A percentile compares a stretch with the other conserved stretches of the same genome.
These are phyloP conservation scores for Chaetomium fimeti DNA, from an alignment of 495 filamentous ascomycete genomes.

Conservation along the genomic window DNA sequence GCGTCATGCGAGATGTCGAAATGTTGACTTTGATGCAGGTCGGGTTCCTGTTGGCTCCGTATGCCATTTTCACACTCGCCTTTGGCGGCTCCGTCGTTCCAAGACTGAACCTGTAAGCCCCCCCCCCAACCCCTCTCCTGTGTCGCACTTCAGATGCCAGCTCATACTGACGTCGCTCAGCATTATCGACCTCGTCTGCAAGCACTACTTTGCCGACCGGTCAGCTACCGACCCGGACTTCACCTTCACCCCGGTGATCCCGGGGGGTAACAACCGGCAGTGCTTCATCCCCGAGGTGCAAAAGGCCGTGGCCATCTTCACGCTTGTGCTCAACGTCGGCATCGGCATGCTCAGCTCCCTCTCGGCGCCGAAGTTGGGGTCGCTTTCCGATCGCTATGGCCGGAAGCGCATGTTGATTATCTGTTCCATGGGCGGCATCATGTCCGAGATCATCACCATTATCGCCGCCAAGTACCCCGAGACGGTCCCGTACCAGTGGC, in stretches of 20 bases:
- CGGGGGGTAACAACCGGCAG: conserved; percentile 66
- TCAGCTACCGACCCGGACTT: conserved; percentile 55
- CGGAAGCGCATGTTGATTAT: conserved; percentile 68
- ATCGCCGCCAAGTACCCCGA: conserved; percentile 73
- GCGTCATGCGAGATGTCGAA: neutral
- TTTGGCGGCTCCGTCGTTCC: conserved; percentile 81
- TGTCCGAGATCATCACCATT: conserved; percentile 71
- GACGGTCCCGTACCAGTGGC: conserved; percentile 63
- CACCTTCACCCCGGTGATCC: conserved; percentile 60
- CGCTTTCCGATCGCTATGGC: conserved; percentile 85
- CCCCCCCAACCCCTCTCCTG: neutral
- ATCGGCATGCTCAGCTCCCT: conserved; percentile 71
- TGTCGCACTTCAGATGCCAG: neutral
- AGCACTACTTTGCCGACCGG: conserved; percentile 68
- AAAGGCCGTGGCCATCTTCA: conserved; percentile 70
- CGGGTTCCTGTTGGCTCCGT: conserved; percentile 78
- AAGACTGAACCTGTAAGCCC: conserved; percentile 63
- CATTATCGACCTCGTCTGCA: conserved; percentile 76
- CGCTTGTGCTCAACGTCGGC: conserved; percentile 67
- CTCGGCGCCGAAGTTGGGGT: conserved; percentile 76
- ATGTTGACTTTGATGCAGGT: conserved; percentile 51
- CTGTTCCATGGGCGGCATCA: conserved; percentile 63
- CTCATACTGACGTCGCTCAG: conserved; percentile 40
- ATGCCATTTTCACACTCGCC: conserved; percentile 73
- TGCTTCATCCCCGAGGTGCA: conserved; percentile 70